Evolutionary conservation across 2,329 filamentous ascomycete genomes (phyloP), one percentile per base, ranked within the genome.

Genomic region (Calonectria multiphialidica): DNA sequence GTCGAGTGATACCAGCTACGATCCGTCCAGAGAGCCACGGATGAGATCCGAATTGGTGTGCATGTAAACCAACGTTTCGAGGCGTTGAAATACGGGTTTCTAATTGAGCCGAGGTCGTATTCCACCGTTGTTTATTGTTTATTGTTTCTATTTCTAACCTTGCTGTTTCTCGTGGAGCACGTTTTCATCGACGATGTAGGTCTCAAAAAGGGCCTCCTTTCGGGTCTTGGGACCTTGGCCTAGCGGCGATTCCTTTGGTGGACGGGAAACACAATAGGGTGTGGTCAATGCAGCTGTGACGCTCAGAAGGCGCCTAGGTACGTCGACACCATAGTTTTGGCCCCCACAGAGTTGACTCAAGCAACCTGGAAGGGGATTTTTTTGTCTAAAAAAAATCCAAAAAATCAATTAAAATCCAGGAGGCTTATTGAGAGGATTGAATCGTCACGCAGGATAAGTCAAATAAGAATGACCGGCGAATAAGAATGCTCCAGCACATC

Each of bases 241-340:
- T 53, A 70, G 25, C 30, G 47, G 50, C 37, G 49, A 37, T 50
- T 47, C 42, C 53, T 77, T 65, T 61, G 62, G 33, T 50, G 70
- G 75, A 35, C 18, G 62, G 50, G 37, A 28, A 30, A 37, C 23
- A 44, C 18, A 53, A 76, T 74, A 78, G 77, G 73, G 77, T 79
- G 75, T 79, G 75, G 74, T 72, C 78, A 72, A 79, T 77, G 78
- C 77, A 77, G 72, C 68, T 40, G 21, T 40, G 53, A 55, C 63
- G 63, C 59, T 40, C 49, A 35, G 47, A 40, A 42, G 57, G 47
- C 53, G 53, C 53, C 53, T 59, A 40, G 33, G 53, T 21, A 59
- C 33, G 8, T 44, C 44, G 30, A 45, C 45, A 37, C 23, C 42
- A 47, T 49, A 49, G 35, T 61, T 66, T 53, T 45, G 53, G 68